Evolutionary conservation across 768 basidiomycete genomes (phyloP).

Genomic region (Lepiota brunneoincarnata): DNA sequence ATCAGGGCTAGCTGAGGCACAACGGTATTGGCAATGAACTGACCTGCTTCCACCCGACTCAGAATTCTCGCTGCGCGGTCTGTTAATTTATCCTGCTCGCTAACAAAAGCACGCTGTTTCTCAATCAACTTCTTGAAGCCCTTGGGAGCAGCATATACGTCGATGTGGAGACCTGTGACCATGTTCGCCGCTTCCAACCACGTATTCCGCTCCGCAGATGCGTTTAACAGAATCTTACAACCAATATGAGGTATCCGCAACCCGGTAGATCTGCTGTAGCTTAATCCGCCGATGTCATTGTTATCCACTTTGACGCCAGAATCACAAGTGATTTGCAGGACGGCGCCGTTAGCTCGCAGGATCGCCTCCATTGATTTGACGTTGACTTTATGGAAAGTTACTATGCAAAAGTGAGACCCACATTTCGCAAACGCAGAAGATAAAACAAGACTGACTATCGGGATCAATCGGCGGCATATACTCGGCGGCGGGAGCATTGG

Average conservation of each 20-base stretch:
- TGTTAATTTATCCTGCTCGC: conserved; percentile 68
- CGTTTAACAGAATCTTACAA: conserved; percentile 48
- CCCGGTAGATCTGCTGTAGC: conserved; percentile 62
- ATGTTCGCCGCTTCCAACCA: conserved; percentile 72
- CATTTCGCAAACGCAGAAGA: conserved; percentile 1
- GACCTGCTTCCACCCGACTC: conserved; percentile 21
- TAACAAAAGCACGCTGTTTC: conserved; percentile 64
- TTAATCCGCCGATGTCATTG: conserved; percentile 73
- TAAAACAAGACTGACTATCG: conserved; percentile 57
- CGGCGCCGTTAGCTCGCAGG: conserved; percentile 51
- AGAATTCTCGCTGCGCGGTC: conserved; percentile 60
- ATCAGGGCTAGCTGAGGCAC: neutral
- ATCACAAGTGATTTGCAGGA: conserved; percentile 52
- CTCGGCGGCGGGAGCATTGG: conserved; percentile 78
- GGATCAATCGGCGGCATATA: conserved; percentile 64
- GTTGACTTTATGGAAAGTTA: conserved; percentile 79
- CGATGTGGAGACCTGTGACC: conserved; percentile 54
- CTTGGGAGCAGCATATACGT: conserved; percentile 64
- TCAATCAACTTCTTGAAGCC: conserved; percentile 50
- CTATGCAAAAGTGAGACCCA: conserved; percentile 34
- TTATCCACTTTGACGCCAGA: conserved; percentile 61
- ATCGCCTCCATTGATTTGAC: conserved; percentile 53
- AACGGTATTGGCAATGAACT: neutral
- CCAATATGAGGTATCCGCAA: conserved; percentile 51
- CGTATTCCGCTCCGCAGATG: conserved; percentile 32